Percentiles rank a stretch among this genome's conserved stretches.
These are phyloP conservation scores for Sclerotiophoma versabilis DNA, from an alignment of 2,329 filamentous ascomycete genomes.

Conservation along the genomic window DNA sequence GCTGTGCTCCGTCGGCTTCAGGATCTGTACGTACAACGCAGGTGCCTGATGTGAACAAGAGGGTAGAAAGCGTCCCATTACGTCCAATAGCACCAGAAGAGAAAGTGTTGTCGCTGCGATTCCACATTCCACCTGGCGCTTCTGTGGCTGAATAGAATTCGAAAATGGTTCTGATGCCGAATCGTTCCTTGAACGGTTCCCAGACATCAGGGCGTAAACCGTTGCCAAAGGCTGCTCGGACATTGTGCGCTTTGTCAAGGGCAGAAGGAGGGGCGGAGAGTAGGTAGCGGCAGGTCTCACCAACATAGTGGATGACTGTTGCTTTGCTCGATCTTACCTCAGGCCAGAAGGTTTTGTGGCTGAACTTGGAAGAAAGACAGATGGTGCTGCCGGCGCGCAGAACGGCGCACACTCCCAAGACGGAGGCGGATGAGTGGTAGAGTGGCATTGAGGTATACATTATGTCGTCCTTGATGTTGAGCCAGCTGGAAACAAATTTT, in stretches of 20 bases:
- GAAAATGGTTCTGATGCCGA: conserved; percentile 46
- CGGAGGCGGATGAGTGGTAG: conserved; percentile 45
- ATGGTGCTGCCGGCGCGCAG: conserved; percentile 41
- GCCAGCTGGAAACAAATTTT: conserved; percentile 30
- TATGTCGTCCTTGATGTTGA: conserved; percentile 39
- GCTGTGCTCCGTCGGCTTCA: conserved; percentile 64
- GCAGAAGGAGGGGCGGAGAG: conserved; percentile 42
- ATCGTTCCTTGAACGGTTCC: conserved; percentile 51
- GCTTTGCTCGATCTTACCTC: conserved; percentile 45
- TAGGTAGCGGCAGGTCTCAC: conserved; percentile 50
- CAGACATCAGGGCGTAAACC: conserved; percentile 53
- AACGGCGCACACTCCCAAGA: conserved; percentile 38
- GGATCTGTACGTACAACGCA: conserved; percentile 72
- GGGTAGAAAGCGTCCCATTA: conserved; percentile 67
- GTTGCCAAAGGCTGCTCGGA: conserved; percentile 48
- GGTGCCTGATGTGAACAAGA: conserved; percentile 59
- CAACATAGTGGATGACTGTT: conserved; percentile 50
- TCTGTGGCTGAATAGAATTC: conserved; percentile 53
- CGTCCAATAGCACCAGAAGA: conserved; percentile 71
- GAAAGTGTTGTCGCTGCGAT: conserved; percentile 61
- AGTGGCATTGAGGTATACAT: conserved; percentile 51
- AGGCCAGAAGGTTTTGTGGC: conserved; percentile 50
- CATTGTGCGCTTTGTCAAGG: conserved; percentile 42
- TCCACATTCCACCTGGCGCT: conserved; percentile 68
- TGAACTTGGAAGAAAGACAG: conserved; percentile 41